Conservation (phyloP, 2,329 filamentous ascomycete genomes). For the Cladorrhinum sp. region DNA sequence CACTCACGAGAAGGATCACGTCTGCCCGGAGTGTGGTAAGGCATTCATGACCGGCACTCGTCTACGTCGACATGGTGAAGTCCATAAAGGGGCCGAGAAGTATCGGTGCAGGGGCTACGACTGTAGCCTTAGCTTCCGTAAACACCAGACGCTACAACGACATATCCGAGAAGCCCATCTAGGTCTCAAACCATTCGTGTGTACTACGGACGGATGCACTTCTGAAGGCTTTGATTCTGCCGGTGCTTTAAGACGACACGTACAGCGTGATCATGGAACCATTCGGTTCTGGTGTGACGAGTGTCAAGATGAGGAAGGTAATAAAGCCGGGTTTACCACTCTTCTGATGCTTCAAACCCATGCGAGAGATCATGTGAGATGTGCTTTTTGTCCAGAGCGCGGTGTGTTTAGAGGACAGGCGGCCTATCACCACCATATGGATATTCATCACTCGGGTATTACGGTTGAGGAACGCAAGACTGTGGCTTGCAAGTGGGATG, state of each 20-base stretch:
- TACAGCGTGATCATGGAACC: slow-evolving; percentile 65
- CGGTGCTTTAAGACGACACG: slow-evolving; percentile 68
- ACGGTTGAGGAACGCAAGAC: slow-evolving; percentile 62
- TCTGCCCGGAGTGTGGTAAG: slow-evolving; percentile 76
- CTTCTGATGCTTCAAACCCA: slow-evolving; percentile 70
- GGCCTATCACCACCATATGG: slow-evolving; percentile 72
- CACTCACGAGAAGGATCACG: slow-evolving; percentile 64
- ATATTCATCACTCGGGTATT: slow-evolving; percentile 68
- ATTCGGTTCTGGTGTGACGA: slow-evolving; percentile 74
- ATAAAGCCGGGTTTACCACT: slow-evolving; percentile 64
- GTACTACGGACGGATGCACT: slow-evolving; percentile 58
- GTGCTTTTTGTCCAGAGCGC: slow-evolving; percentile 60
- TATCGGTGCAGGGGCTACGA: slow-evolving; percentile 70
- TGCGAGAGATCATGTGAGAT: slow-evolving; percentile 71
- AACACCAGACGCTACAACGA: slow-evolving; percentile 79
- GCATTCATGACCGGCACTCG: slow-evolving; percentile 77
- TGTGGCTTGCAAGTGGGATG: slow-evolving; percentile 62
- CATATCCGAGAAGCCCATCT: slow-evolving; percentile 78
- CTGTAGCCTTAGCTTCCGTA: slow-evolving; percentile 78
- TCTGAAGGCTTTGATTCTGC: slow-evolving; percentile 68
- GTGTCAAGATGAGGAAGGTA: slow-evolving; percentile 45
- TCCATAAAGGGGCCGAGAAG: slow-evolving; percentile 73
- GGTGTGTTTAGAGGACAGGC: slow-evolving; percentile 46
- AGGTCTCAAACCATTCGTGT: slow-evolving; percentile 67
- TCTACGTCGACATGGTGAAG: slow-evolving; percentile 71